phyloP scores from a whole-genome alignment of 495 filamentous ascomycete species.

The Penicillium samsonianum region DNA sequence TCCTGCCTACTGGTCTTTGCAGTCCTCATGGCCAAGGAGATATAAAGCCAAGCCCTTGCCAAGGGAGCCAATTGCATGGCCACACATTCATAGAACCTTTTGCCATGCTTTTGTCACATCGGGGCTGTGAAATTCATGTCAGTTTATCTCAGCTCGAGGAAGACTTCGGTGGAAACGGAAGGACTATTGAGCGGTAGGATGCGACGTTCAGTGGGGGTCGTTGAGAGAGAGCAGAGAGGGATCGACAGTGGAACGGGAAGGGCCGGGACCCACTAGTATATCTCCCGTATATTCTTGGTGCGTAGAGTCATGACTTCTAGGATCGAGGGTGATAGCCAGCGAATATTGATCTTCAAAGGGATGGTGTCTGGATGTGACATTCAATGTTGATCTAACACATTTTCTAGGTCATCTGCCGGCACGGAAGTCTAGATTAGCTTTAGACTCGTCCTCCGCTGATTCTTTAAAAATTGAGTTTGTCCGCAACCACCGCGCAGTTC shows the following conservation, averaged over 20 bases:
- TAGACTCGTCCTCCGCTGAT: too few relatives aligned
- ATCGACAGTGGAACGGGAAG: not conserved
- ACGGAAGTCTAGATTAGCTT: too few relatives aligned
- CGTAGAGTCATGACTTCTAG: not conserved
- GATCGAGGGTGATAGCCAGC: too few relatives aligned
- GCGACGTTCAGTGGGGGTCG: not conserved
- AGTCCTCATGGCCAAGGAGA: not conserved
- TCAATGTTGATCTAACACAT: too few relatives aligned
- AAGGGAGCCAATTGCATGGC: not conserved
- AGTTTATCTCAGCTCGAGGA: too few relatives aligned
- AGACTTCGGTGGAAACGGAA: not conserved
- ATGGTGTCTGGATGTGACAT: too few relatives aligned
- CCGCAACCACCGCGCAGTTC: too few relatives aligned
- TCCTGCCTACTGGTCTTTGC: too few relatives aligned
- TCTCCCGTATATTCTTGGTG: not conserved
- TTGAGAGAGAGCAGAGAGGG: not conserved
- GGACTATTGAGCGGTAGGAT: not conserved
- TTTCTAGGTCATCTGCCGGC: too few relatives aligned
- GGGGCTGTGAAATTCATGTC: not conserved
- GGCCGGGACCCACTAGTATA: slow-evolving; percentile 3
- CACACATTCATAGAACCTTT: not conserved
- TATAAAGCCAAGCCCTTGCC: slow-evolving; percentile 5
- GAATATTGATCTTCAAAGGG: not conserved
- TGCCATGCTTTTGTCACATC: not conserved
- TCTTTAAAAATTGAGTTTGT: too few relatives aligned